phyloP scores from a whole-genome alignment of 208 protist species.

The Balamuthia mandrillaris region DNA sequence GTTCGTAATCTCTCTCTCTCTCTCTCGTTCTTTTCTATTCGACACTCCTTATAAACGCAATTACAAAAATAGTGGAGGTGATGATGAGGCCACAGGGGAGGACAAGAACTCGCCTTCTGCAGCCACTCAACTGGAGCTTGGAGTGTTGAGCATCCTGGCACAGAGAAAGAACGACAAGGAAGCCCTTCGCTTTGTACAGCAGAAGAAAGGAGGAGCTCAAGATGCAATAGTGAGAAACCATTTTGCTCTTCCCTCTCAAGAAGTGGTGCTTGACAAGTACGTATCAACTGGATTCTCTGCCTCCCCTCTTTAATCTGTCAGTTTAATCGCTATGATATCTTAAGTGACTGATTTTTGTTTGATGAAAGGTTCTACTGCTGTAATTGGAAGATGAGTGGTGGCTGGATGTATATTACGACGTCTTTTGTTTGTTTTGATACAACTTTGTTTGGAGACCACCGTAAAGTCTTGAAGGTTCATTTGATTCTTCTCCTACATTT shows the following conservation, averaged over 20 bases:
- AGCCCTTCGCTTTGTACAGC: not conserved
- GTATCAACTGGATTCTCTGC: too few species aligned
- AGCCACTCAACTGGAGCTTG: not conserved
- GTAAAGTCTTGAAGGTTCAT: not conserved
- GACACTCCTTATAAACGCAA: too few species aligned
- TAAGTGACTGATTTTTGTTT: too few species aligned
- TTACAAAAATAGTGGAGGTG: too few species aligned
- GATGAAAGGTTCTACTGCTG: too few species aligned
- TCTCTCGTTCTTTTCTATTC: too few species aligned
- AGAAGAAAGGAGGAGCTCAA: not conserved
- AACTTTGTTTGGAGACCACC: not conserved
- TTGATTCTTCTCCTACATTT: not conserved
- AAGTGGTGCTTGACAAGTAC: not conserved
- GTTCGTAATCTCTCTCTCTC: too few species aligned
- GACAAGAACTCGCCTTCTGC: not conserved
- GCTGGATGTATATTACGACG: constrained; percentile 12
- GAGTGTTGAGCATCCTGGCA: not conserved
- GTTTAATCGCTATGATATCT: too few species aligned
- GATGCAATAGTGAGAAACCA: not conserved
- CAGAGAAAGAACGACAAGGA: constrained; percentile 27
- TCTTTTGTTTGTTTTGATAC: constrained; percentile 16
- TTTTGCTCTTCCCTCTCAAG: not conserved
- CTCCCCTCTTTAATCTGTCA: too few species aligned
- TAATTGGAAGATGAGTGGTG: constrained; percentile 2
- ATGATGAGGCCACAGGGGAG: too few species aligned